A percentile compares a stretch with the other conserved stretches of the same genome.
These are phyloP conservation scores for Tricholoma matsutake DNA, from an alignment of 768 basidiomycete species.

Conservation along the genomic window DNA sequence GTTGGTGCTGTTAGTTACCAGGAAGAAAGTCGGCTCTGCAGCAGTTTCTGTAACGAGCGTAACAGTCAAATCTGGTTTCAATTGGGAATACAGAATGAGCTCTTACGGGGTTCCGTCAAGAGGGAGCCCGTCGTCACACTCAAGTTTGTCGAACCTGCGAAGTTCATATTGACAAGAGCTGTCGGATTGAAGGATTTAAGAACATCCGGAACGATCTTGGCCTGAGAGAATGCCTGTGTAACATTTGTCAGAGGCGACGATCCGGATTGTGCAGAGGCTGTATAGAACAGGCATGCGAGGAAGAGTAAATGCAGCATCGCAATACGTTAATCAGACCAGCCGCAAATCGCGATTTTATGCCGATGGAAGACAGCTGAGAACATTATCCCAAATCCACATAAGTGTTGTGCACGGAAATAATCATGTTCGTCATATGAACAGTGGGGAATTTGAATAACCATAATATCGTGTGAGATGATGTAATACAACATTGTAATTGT, in stretches of 20 bases:
- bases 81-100: background rate
- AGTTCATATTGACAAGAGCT: background rate
- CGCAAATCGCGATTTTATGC: background rate
- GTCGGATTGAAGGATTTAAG: background rate
- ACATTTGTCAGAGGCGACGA: background rate
- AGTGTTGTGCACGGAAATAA: background rate
- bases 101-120: background rate
- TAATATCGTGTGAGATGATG: too few relatives aligned
- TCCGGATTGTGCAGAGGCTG: background rate
- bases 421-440: background rate
- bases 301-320: background rate
- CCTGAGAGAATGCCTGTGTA: background rate
- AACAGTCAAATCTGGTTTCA: background rate
- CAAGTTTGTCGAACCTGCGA: background rate
- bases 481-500: background rate
- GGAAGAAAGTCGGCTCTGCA: background rate
- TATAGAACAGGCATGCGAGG: background rate
- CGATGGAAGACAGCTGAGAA: background rate
- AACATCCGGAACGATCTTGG: background rate
- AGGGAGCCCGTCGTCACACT: background rate
- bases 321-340: background rate
- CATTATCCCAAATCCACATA: background rate
- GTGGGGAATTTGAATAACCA: too few relatives aligned
- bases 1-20: background rate
- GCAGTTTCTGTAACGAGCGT: background rate